Base-by-base conservation (phyloP, 2,329 filamentous ascomycete genomes). In the Phoma sp. region DNA sequence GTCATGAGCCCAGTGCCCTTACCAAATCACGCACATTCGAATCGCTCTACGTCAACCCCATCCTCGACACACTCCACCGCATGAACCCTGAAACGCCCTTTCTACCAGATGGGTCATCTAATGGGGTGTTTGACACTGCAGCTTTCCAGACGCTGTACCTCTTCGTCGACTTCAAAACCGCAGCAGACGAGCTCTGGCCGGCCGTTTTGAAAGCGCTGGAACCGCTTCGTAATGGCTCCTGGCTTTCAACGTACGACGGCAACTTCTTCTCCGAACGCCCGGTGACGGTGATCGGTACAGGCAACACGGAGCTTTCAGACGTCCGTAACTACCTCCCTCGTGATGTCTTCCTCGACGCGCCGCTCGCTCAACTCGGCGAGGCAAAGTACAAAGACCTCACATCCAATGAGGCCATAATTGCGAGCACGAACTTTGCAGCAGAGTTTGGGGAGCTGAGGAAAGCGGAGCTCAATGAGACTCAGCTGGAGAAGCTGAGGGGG, bases 81-180 rank as follows among this genome's bases (percentile, higher is more conserved):
- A 81, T 85, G 62, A 88, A 86, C 62, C 82, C 83, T n/a, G 71
- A 72, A 6, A 80, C 77, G 15, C 72, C 69, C 0, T 87, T 85
- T 67, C 61, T 69, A 1, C 70, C 71, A 2, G 65, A 68, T 0
- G 71, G 75, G 6, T 84, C 83, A 4, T 77, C 78, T 36, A 84
- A 87, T 64, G 86, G 86, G 28, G 83, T 88, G 12, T 88, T 81
- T 65, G 86, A 88, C 69, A 83, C 83, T 61, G 81, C 82, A 1
- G 59, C 57, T 7, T 76, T 69, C 5, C 84, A 87, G 68, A 87
- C 85, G 0, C 77, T 89, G 5, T 87, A 87, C 73, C 77, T 88
- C 39, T 87, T 86, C 71, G 81, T 88, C 53, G 86, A 88, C 65
- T 64, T 87, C 53, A 88, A 88, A 71, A 87, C 85, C 0, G 73